These are phyloP conservation scores for Microcos paniculata DNA, from an alignment of 345 rosid species.

Conservation along the genomic window DNA sequence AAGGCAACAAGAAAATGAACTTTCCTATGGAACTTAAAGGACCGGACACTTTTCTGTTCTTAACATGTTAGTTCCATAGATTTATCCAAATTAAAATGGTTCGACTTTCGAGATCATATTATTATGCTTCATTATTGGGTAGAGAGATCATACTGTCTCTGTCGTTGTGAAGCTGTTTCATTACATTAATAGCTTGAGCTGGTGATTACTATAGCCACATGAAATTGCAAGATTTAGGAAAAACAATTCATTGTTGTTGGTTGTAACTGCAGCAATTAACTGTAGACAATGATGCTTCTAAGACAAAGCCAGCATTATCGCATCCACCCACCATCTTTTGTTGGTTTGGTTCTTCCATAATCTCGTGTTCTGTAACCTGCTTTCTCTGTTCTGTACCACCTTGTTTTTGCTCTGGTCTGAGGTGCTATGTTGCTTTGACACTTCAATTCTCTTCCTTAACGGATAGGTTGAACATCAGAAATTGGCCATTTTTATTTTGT, in stretches of 20 bases:
- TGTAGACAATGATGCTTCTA: constrained; percentile 3
- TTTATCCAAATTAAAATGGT: not conserved
- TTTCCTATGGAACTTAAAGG: not conserved
- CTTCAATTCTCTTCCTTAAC: too few species aligned
- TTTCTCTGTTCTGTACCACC: not conserved
- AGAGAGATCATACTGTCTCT: not conserved
- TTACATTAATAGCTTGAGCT: not conserved
- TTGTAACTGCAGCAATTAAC: constrained; percentile 9
- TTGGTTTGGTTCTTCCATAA: not conserved
- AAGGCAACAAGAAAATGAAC: not conserved
- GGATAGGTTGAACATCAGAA: too few species aligned
- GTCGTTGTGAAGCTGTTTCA: not conserved
- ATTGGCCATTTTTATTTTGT: too few species aligned
- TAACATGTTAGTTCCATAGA: not conserved
- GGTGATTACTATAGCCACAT: not conserved
- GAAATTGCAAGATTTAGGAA: not conserved
- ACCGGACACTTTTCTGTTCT: not conserved
- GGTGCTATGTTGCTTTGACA: not conserved
- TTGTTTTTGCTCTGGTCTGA: not conserved
- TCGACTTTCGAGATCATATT: not conserved
- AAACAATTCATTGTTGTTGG: constrained; percentile 13
- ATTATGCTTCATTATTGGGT: not conserved
- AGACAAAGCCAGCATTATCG: not conserved
- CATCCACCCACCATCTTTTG: not conserved
- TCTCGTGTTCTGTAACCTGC: not conserved